Percentiles rank a stretch among this genome's conserved stretches.
These are phyloP conservation scores for Magnusiomyces magnusii DNA, from an alignment of 1,139 yeast genomes.

Conservation along the genomic window DNA sequence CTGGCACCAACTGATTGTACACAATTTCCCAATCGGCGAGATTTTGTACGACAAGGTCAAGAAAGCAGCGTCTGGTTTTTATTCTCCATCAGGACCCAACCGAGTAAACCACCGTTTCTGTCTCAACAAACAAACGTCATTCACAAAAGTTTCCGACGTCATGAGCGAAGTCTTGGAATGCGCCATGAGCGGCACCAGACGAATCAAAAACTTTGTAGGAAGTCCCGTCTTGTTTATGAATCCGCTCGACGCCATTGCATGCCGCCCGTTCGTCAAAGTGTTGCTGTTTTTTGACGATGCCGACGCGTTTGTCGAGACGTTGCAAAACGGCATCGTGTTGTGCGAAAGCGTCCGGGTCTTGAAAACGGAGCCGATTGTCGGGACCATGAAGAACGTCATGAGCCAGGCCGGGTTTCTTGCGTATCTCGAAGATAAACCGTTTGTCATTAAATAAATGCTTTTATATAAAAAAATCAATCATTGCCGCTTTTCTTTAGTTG, in stretches of 20 bases:
- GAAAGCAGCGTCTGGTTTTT: neutral
- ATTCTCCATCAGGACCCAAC: neutral
- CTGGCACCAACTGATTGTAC: conserved; percentile 5
- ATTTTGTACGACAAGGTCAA: neutral
- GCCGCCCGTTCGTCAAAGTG: neutral
- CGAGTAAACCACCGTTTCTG: neutral
- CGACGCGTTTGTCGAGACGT: neutral
- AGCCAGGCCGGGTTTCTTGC: conserved; percentile 7
- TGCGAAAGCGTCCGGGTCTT: no score
- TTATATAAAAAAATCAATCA: neutral
- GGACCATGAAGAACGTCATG: conserved; percentile 3
- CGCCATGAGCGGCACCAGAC: neutral
- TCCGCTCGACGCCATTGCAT: neutral
- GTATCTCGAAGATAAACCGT: neutral
- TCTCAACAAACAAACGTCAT: neutral
- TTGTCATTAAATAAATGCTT: neutral
- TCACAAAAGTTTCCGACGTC: neutral
- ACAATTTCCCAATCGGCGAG: conserved; percentile 1
- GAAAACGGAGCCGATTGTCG: neutral
- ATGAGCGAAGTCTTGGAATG: neutral
- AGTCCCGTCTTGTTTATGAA: neutral
- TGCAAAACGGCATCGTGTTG: neutral
- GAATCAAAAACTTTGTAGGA: neutral
- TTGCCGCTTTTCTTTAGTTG: no score
- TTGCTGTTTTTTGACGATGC: neutral